These are phyloP conservation scores for Biscogniauxia sp. DNA, from an alignment of 2,329 filamentous ascomycete genomes.

Conservation along the genomic window DNA sequence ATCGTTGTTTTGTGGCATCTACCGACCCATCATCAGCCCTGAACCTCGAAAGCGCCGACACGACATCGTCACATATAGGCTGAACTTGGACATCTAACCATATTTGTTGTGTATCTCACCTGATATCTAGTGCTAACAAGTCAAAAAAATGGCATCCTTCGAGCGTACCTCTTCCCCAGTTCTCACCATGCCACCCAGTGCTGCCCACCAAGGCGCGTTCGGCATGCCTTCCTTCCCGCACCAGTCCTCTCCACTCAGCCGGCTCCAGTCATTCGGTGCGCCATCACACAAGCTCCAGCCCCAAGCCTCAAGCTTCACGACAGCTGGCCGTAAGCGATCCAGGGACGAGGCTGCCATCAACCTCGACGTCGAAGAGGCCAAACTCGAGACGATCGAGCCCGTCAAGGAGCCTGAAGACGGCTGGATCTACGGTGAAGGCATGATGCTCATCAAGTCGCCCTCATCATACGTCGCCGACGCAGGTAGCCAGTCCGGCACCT, in stretches of 20 bases:
- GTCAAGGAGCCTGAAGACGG: slow-evolving; percentile 59
- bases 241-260: slow-evolving; percentile 32
- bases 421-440: slow-evolving; percentile 69
- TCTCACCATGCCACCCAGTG: slow-evolving; percentile 43
- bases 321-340: slow-evolving; percentile 72
- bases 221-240: slow-evolving; percentile 40
- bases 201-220: slow-evolving; percentile 41
- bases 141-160: slow-evolving; percentile 37
- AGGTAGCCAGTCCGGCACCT: slow-evolving; percentile 68
- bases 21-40: slow-evolving; percentile 3
- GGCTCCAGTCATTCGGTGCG: slow-evolving; percentile 34
- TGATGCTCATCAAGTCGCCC: slow-evolving; percentile 68
- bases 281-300: slow-evolving; percentile 33
- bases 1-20: slow-evolving; percentile 6
- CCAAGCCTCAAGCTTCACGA: slow-evolving; percentile 28
- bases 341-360: slow-evolving; percentile 70
- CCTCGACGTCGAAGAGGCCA: slow-evolving; percentile 51
- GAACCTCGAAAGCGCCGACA: slow-evolving; percentile 15
- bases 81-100: slow-evolving; percentile 23
- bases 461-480: slow-evolving; percentile 58
- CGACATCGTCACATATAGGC: slow-evolving; percentile 2
- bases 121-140: slow-evolving; percentile 31
- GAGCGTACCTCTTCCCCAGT: slow-evolving; percentile 37
- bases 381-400: slow-evolving; percentile 34
- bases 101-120: slow-evolving; percentile 28